phyloP scores from a whole-genome alignment of 2,329 filamentous ascomycete genomes.

The Fusarium sp. region DNA sequence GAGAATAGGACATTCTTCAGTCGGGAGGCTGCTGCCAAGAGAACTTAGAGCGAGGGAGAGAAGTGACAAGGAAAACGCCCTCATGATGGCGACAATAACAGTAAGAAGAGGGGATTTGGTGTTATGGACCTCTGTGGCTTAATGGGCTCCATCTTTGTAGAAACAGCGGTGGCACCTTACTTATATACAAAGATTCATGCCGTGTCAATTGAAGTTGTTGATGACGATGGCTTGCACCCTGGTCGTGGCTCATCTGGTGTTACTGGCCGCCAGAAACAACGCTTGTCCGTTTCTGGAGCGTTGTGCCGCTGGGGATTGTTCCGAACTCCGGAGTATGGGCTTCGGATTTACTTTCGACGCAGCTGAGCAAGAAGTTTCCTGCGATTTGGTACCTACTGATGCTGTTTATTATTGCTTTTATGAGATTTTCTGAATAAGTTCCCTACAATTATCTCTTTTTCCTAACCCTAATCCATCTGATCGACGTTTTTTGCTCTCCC shows the following conservation, averaged over 20 bases:
- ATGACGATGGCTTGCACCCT: background rate
- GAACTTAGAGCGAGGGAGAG: background rate
- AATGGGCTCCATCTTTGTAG: background rate
- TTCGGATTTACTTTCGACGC: background rate
- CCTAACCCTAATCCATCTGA: too few relatives aligned
- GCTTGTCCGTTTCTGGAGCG: background rate
- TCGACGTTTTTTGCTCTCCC: background rate
- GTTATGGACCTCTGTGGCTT: background rate
- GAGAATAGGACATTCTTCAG: conserved; percentile 1
- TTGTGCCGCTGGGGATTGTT: background rate
- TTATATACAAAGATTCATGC: background rate
- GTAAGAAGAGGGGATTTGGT: background rate
- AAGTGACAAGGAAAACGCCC: background rate
- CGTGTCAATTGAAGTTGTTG: background rate
- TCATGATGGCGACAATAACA: background rate
- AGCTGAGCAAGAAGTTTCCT: background rate
- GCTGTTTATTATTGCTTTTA: too few relatives aligned
- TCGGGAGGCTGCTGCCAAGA: background rate
- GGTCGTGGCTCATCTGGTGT: background rate
- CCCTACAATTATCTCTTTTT: background rate
- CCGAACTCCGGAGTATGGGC: conserved; percentile 1
- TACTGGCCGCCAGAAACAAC: background rate
- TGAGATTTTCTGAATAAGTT: background rate
- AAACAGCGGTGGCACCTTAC: background rate
- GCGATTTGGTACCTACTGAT: background rate